A percentile compares a stretch with the other conserved stretches of the same genome.
Conservation (phyloP, 805 yeast genomes). For the Saturnispora hagleri region DNA sequence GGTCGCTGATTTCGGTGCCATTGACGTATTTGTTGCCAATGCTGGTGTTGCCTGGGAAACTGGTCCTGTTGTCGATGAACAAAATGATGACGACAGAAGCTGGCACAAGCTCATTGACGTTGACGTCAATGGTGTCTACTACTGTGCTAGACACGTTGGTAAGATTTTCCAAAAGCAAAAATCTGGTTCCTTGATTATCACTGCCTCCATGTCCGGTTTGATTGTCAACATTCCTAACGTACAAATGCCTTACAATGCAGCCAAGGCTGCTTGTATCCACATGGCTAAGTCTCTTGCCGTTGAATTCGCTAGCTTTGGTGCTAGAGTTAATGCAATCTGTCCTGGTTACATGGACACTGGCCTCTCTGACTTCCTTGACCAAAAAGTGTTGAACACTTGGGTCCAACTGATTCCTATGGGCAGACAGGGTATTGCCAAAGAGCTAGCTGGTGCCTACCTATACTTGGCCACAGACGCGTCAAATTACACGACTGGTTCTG, state of each 20-base stretch:
- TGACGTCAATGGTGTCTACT: slow-evolving; percentile 74
- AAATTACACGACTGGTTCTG: slow-evolving; percentile 74
- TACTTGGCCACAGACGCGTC: slow-evolving; percentile 77
- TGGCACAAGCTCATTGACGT: slow-evolving; percentile 70
- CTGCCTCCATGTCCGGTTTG: slow-evolving; percentile 90
- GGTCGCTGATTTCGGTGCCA: slow-evolving; percentile 29
- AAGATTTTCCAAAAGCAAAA: slow-evolving; percentile 64
- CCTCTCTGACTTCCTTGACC: slow-evolving; percentile 41
- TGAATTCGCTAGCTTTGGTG: slow-evolving; percentile 83
- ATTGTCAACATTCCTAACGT: slow-evolving; percentile 80
- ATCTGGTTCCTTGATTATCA: slow-evolving; percentile 68
- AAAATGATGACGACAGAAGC: slow-evolving; percentile 2
- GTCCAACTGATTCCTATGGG: slow-evolving; percentile 53
- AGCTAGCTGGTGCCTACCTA: slow-evolving; percentile 70
- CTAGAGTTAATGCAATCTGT: slow-evolving; percentile 65
- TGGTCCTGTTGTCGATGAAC: slow-evolving; percentile 47
- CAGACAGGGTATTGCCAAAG: slow-evolving; percentile 64
- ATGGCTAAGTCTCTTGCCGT: slow-evolving; percentile 74
- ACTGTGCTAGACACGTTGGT: slow-evolving; percentile 71
- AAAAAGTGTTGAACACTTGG: slow-evolving; percentile 42
- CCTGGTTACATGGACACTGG: slow-evolving; percentile 82
- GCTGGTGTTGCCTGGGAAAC: slow-evolving; percentile 69
- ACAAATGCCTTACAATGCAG: slow-evolving; percentile 83
- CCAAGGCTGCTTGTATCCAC: slow-evolving; percentile 78
- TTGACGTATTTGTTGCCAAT: slow-evolving; percentile 35